A percentile compares a stretch with the other conserved stretches of the same genome.
Evolutionary conservation across 2,329 filamentous ascomycete genomes (phyloP).

Genomic region (Periconia sp.): DNA sequence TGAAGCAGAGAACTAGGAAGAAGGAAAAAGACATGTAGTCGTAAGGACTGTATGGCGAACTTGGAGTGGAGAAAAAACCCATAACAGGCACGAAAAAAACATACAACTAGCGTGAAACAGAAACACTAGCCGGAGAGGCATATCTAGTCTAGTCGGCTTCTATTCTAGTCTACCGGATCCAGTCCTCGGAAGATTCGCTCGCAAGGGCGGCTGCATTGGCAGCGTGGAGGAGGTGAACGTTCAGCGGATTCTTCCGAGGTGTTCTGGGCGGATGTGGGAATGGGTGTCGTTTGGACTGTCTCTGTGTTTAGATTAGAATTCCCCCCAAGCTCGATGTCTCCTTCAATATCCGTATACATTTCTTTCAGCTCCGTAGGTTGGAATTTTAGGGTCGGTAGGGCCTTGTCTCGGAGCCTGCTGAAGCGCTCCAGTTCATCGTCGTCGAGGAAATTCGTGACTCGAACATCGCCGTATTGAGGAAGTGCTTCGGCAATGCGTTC

Average conservation of each 20-base stretch:
- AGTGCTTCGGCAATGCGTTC: slow-evolving; percentile 26
- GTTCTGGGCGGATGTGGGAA: not conserved
- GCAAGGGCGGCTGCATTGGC: not conserved
- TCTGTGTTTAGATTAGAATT: not conserved
- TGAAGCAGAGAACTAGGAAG: too few species aligned
- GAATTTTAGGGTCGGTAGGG: not conserved
- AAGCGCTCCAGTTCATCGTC: slow-evolving; percentile 20
- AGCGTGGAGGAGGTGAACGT: not conserved
- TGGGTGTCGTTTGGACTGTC: not conserved
- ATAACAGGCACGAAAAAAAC: too few species aligned
- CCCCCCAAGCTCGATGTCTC: not conserved
- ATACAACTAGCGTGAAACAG: too few species aligned
- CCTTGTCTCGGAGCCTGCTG: not conserved
- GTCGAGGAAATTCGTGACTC: slow-evolving; percentile 27
- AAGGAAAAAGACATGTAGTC: too few species aligned
- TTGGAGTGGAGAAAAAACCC: too few species aligned
- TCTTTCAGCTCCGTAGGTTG: not conserved
- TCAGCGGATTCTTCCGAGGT: not conserved
- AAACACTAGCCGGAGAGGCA: too few species aligned
- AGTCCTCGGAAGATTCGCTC: not conserved
- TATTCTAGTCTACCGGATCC: too few species aligned
- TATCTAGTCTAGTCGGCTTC: too few species aligned
- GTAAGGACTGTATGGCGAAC: too few species aligned
- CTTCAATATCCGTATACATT: slow-evolving; percentile 1
- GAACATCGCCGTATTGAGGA: slow-evolving; percentile 14